Base-by-base conservation (phyloP, 192 early-diverging fungal genomes). In the Dissophora ornata region DNA sequence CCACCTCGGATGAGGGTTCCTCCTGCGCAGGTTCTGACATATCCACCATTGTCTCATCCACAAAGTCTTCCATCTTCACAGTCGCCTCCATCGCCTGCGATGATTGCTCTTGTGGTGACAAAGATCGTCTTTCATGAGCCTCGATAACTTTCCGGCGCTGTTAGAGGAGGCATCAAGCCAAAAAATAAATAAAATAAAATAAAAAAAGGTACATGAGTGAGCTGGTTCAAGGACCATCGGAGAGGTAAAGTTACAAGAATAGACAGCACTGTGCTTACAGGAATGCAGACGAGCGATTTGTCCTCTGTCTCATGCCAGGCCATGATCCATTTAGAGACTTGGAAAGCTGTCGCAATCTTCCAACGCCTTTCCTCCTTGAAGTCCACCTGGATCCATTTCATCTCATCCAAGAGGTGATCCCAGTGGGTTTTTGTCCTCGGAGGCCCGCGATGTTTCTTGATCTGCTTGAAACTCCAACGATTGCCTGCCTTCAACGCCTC, bases 321-420 rank as follows among this genome's bases (percentile, higher is more conserved):
- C 83, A 90, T 80, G 9, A 92, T 79, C 69, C 85, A 86, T 40
- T 80, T 79, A 0, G 88, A 87, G 1, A 95, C 50, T 38, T 79
- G 85, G 62, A 81, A 91, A 0, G 94, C 91, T 15, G 79, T 83
- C 9, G 86, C 90, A 29, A 91, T 90, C 77, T 96, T 96, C 93
- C 92, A 94, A 40, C 84, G 86, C 40, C 88, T 79, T 65, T 96
- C 95, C 57, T 95, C 88, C 54, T 86, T 86, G 78, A 93, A 95
- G 61, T 96, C 95, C 26, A 85, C 89, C 24, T 83, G 81, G 69
- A 90, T 81, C 95, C 94, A 96, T 81, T 85, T 84, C 92, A 94
- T 90, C 62, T 95, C 93, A 46, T 91, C 90, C 38, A 95, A 58
- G 30, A 95, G 69, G 36, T 79, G 83, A 80, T 95, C 94, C 91